Base-by-base conservation (phyloP, 805 yeast genomes). In the Saturnispora quitensis region DNA sequence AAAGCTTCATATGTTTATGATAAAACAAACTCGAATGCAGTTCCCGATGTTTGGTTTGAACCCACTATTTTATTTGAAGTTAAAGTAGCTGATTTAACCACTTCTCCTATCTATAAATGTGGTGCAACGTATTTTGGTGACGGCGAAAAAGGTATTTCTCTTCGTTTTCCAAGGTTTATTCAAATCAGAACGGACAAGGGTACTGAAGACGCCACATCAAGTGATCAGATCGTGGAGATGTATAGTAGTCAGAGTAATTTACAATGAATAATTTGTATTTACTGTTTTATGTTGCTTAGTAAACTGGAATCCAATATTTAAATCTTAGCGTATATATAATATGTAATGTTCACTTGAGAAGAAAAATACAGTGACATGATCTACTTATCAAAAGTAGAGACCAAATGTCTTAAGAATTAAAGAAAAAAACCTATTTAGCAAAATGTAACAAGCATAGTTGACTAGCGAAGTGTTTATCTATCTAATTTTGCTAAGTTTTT, bases 31-130 rank as follows among this genome's bases (percentile, higher is more conserved):
- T 68, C 86, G 0, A 80, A 79, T 59, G 88, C 91, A 3, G 75
- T 73, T 40, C 97, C 98, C 0, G 97, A 91, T 63, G 90, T 91
- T 15, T 90, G 97, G 97, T 86, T 90, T 62, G 96, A 91, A 62
- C 97, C 98, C 5, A 76, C 84, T 0, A 68, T 73, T 18, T 74
- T 90, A 3, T 89, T 93, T 73, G 98, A 90, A 68, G 95, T 90
- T 0, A 72, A 87, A 51, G 86, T 96, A 0, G 98, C 98, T 0
- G 97, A 90, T 68, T 73, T 90, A 49, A 86, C 96, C 0, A 74
- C 90, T 47, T 85, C 95, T 36, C 98, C 98, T 0, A 74, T 89
- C 7, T 91, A 90, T 66, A 89, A 89, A 62, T 95, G 97, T 0
- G 97, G 93, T 5, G 79, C 78, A 25, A 73, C 75, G 17, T 80